Base-by-base conservation (phyloP, 139 green algal species). In the Micractinium sp. region DNA sequence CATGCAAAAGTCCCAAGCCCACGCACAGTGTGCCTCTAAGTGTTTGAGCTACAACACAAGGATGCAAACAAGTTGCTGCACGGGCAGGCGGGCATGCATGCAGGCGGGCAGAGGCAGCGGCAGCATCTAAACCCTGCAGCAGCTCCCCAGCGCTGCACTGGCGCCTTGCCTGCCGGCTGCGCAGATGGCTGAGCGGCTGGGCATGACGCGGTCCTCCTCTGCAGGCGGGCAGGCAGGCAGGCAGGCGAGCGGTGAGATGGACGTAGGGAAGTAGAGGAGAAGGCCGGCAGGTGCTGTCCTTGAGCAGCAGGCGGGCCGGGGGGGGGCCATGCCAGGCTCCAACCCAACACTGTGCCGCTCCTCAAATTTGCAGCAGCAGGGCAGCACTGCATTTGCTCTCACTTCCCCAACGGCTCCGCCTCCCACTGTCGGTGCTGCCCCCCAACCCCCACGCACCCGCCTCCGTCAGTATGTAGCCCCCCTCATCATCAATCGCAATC, bases 401-500 rank as follows among this genome's bases (percentile, higher is more conserved):
- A n/a, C n/a, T n/a, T n/a, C n/a, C n/a, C n/a, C n/a, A n/a, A n/a
- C n/a, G n/a, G n/a, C n/a, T n/a, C n/a, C n/a, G n/a, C n/a, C n/a
- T n/a, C n/a, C n/a, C n/a, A n/a, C n/a, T n/a, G n/a, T n/a, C n/a
- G n/a, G n/a, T n/a, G n/a, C n/a, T 56, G 47, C 9, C 47, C 47
- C 47, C 47, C 47, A 56, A 56, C 47, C 47, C 47, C 47, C 47
- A 76, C 82, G 1, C 38, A 77, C 82, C 83, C 77, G 67, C 56
- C 63, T 92, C 87, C 22, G 86, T 76, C 75, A 92, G 60, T 39
- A 92, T 69, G 33, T 76, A 83, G 33, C 60, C 74, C 0, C 90
- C 90, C 27, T 85, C 81, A 12, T 92, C 89, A 36, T 90, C 89
- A 53, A 92, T 78, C 12, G 69, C 73, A 14, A 92, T 71, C 35